Evolutionary conservation across 2,329 filamentous ascomycete genomes (phyloP), one percentile per base, ranked within the genome.

Genomic region (Pseudogymnoascus sp.): DNA sequence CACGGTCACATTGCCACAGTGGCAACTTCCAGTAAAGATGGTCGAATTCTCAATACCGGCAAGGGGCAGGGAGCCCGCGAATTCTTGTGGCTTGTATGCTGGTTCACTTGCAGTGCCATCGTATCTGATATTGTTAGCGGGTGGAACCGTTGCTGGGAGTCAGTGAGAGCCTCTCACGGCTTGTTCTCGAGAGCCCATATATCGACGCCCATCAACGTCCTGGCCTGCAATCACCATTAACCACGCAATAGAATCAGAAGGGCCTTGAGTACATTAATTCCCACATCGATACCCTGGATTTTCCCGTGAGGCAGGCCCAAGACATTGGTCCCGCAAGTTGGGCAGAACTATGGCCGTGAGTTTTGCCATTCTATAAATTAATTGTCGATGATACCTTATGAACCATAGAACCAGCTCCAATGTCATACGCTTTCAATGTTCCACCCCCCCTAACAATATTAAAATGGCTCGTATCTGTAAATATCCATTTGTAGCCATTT

Each of bases 381-480:
- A 64, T 55, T 5, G 9, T 5, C 14, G 28, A 43, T 58, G 16
- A 21, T 64, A 69, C 80, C 71, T 78, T 79, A 71, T 83, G 80
- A 11, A 67, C 63, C 18, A 75, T 68, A 1, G 67, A 73, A 41
- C 73, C 73, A 5, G 64, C 23, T 1, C 72, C 78, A 67, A 81
- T 83, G 2, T 66, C 69, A 68, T 84, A 85, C 5, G 68, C 67
- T 7, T 73, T 73, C 63, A 85, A 69, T 2, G 71, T 2, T 72
- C 75, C 35, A 73, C 66, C 65, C 69, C 81, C 82, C 69, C 80
- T 80, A 69, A 82, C 72, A 61, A 83, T 69, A n/a, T 68, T 76
- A 62, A 83, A 72, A 43, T 71, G 64, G 37, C 72, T 69, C 2
- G 66, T 68, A 0, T 67, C 65, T 3, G 73, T 70, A 35, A 75